phyloP scores from a whole-genome alignment of 768 basidiomycete species.

The Hysterangium stoloniferum region DNA sequence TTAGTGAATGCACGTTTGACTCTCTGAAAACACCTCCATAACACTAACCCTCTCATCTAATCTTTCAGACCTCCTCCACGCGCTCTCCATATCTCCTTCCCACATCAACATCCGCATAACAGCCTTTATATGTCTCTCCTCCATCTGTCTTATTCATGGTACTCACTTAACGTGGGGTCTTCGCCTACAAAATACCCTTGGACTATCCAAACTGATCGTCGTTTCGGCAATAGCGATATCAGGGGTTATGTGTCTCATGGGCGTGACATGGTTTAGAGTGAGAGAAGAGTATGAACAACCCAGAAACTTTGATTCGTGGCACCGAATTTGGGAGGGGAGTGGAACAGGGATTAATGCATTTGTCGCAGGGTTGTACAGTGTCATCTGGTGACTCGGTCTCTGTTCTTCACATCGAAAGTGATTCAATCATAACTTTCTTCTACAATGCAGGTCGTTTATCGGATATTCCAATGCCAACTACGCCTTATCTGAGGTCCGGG shows the following conservation, averaged over 20 bases:
- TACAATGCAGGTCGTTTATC: conserved; percentile 48
- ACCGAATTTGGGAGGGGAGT: conserved; percentile 55
- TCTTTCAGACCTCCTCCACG: neutral
- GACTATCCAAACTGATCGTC: conserved; percentile 49
- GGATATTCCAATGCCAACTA: conserved; percentile 74
- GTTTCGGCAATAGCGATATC: conserved; percentile 43
- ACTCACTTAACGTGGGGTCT: neutral
- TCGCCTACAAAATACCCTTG: conserved; percentile 3
- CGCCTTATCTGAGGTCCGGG: conserved; percentile 58
- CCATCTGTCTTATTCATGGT: neutral
- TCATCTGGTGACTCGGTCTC: conserved; percentile 48
- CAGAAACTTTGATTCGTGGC: conserved; percentile 37
- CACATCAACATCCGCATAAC: neutral
- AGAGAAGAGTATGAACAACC: conserved; percentile 21
- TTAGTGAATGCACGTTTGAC: conserved; percentile 1
- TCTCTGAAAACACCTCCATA: neutral
- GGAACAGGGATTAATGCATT: conserved; percentile 46
- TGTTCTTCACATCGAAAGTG: neutral
- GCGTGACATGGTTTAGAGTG: neutral
- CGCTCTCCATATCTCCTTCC: neutral
- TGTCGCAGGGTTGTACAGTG: conserved; percentile 56
- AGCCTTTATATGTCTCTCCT: conserved; percentile 1
- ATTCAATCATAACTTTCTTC: neutral
- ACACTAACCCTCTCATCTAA: neutral
- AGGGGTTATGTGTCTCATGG: conserved; percentile 33